Evolutionary conservation across 2,329 filamentous ascomycete species (phyloP), one percentile per base, ranked within the genome.

Genomic region (Geosmithia morbida): DNA sequence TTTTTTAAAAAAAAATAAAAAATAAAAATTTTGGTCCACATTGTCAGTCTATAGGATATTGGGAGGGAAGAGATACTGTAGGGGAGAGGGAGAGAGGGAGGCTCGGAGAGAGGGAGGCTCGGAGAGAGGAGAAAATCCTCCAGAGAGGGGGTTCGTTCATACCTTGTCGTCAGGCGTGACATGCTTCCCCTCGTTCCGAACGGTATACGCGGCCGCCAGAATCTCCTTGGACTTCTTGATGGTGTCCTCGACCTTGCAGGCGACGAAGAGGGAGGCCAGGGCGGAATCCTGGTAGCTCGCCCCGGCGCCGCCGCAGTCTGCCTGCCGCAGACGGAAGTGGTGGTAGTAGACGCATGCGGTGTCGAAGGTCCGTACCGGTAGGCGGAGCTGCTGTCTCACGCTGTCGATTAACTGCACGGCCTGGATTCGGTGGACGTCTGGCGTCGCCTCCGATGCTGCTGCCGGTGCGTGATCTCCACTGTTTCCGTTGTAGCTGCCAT

Each of bases 191-290:
- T 66, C 82, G 59, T 65, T 76, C 65, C 88, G 92, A 39, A 94
- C 68, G 59, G 95, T 96, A 65, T 90, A 87, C 20, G 87, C 83
- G 1, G 89, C 88, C 49, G 87, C 94, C 16, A 97, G 71, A 51
- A 98, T 94, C 52, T 98, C 92, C 49, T 79, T 81, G 3, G 87
- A 94, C 69, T 97, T 97, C 67, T 98, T 98, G 54, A 96, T 77
- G 0, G 92, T 98, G 63, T 98, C 92, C 64, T 98, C 92, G 43
- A 94, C 88, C 68, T 98, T 98, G 71, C 90, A 97, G 2, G 89
- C 89, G 2, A 89, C 85, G 58, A 97, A 90, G 8, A 98, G 70
- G 20, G 87, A 84, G 1, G 92, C 87, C 7, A 92, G 78, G 0
- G 90, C 87, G 2, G 87, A 89, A 60, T 97, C 90, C 62, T 87